phyloP scores from a whole-genome alignment of 768 basidiomycete genomes.

The Porpolomopsis calyptriformis region DNA sequence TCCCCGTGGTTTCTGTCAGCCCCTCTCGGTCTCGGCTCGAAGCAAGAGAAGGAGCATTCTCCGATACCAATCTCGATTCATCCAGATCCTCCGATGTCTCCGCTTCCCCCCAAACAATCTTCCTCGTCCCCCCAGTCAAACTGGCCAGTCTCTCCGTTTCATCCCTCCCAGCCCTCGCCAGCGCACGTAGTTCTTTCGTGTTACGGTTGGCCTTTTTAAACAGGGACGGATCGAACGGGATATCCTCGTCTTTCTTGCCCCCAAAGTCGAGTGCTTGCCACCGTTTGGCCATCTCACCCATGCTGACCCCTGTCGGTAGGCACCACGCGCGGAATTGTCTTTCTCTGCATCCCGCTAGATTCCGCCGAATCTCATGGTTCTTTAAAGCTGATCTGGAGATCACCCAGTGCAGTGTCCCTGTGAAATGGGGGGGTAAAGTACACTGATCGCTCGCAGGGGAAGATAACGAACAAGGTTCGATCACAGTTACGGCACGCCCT shows the following conservation, averaged over 20 bases:
- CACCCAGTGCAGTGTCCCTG: constrained; percentile 58
- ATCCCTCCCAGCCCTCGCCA: constrained; percentile 37
- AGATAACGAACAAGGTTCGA: constrained; percentile 21
- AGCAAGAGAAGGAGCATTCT: too few relatives aligned
- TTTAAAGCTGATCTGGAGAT: constrained; percentile 31
- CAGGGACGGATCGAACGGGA: constrained; percentile 16
- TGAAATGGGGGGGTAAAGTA: background rate
- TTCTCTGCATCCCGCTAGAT: constrained; percentile 23
- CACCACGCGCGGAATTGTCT: constrained; percentile 37
- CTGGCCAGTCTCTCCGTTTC: constrained; percentile 27
- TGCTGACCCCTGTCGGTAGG: constrained; percentile 40
- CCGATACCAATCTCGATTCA: too few relatives aligned
- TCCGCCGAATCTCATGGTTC: constrained; percentile 25
- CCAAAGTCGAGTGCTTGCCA: constrained; percentile 39
- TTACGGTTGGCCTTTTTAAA: constrained; percentile 26
- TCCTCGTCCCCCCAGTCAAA: constrained; percentile 33
- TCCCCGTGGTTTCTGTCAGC: too few relatives aligned
- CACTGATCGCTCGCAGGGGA: background rate
- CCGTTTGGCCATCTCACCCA: constrained; percentile 32
- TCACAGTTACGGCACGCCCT: constrained; percentile 20
- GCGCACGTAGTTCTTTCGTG: constrained; percentile 32
- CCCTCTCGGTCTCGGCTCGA: too few relatives aligned
- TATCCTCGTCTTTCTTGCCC: constrained; percentile 12
- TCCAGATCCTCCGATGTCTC: constrained; percentile 7
- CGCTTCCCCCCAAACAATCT: constrained; percentile 32